Evolutionary conservation across 2,329 filamentous ascomycete species (phyloP).

Genomic region (Botryosphaeria dothidea): DNA sequence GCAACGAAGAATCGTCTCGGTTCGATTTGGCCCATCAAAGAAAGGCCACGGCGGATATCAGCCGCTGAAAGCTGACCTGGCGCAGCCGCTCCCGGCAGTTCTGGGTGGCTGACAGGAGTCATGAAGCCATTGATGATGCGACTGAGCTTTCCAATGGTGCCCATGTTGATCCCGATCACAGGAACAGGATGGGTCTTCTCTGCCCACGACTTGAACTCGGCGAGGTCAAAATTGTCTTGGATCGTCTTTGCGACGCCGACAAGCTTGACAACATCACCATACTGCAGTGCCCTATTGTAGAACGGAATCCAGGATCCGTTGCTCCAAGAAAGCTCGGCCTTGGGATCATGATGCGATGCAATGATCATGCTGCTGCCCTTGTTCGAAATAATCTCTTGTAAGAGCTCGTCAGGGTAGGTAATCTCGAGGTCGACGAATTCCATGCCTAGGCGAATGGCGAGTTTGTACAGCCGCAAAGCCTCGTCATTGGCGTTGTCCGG

Average conservation of each 20-base stretch:
- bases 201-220: conserved; percentile 78
- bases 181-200: conserved; percentile 73
- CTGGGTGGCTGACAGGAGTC: conserved; percentile 89
- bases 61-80: conserved; percentile 89
- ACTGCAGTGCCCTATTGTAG: conserved; percentile 87
- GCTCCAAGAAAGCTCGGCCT: conserved; percentile 77
- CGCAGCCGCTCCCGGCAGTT: conserved; percentile 87
- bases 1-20: conserved; percentile 82
- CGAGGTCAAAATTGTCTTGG: conserved; percentile 84
- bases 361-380: conserved; percentile 81
- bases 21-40: conserved; percentile 76
- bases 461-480: conserved; percentile 71
- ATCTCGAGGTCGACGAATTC: conserved; percentile 96
- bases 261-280: conserved; percentile 92
- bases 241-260: conserved; percentile 75
- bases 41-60: conserved; percentile 79
- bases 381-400: conserved; percentile 67
- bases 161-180: conserved; percentile 96
- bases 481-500: conserved; percentile 73
- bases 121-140: conserved; percentile 89
- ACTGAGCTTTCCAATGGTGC: conserved; percentile 79
- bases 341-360: conserved; percentile 91
- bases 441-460: conserved; percentile 78
- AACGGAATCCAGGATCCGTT: conserved; percentile 89
- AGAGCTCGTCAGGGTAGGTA: conserved; percentile 74